phyloP scores from a whole-genome alignment of 805 yeast species.

The Pichia phayaonensis region DNA sequence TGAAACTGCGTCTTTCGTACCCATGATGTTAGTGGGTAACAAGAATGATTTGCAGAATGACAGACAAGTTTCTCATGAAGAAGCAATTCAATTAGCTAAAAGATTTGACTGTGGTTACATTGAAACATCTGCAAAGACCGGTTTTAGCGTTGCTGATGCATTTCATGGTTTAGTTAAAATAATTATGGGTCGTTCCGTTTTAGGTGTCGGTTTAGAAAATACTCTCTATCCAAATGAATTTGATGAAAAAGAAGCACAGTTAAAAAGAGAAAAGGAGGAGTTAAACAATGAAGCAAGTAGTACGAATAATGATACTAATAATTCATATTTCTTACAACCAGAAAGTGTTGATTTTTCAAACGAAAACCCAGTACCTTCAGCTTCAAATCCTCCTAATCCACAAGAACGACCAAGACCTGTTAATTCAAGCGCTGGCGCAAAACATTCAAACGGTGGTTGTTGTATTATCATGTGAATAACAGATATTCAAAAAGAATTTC shows the following conservation, averaged over 20 bases:
- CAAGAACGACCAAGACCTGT: not conserved
- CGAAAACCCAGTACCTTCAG: not conserved
- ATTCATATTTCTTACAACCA: not conserved
- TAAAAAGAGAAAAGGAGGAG: constrained; percentile 5
- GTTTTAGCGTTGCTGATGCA: constrained; percentile 59
- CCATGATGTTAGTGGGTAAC: constrained; percentile 72
- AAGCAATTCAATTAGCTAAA: constrained; percentile 55
- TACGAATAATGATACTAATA: not conserved
- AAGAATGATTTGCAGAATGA: constrained; percentile 60
- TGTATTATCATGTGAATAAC: constrained; percentile 27
- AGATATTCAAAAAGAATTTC: not conserved
- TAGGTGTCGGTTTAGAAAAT: constrained; percentile 22
- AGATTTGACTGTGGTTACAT: constrained; percentile 66
- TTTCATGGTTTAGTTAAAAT: constrained; percentile 30
- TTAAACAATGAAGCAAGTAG: not conserved
- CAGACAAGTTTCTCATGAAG: constrained; percentile 55
- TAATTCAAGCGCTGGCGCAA: constrained; percentile 7
- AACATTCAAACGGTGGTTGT: constrained; percentile 27
- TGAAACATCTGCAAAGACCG: constrained; percentile 90
- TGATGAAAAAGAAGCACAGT: constrained; percentile 17
- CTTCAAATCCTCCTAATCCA: constrained; percentile 5
- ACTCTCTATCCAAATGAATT: constrained; percentile 22
- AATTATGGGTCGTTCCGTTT: constrained; percentile 21
- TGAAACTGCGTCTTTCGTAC: constrained; percentile 55
- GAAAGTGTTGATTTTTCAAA: not conserved